These are phyloP conservation scores for Nannochloropsis salina DNA, from an alignment of 108 stramenopile species.

Conservation along the genomic window DNA sequence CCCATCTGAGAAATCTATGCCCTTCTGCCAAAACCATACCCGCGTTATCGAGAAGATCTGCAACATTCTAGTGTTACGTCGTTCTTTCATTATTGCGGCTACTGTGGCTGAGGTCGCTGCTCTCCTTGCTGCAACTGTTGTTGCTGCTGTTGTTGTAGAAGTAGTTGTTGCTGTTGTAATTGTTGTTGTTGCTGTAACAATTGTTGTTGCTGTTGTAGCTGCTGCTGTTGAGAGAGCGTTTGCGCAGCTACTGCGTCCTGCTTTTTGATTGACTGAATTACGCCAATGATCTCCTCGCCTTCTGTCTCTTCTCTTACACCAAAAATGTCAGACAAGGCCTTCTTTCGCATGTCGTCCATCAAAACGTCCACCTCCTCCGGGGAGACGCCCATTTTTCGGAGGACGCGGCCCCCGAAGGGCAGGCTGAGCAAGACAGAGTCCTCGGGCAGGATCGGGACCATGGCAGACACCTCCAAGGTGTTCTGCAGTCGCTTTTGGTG, in stretches of 20 bases:
- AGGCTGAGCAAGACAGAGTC: constrained; percentile 83
- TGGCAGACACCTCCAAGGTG: constrained; percentile 79
- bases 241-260: neutral
- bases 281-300: constrained; percentile 17
- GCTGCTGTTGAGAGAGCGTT: neutral
- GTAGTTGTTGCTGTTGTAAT: neutral
- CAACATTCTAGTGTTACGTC: no score
- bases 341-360: constrained; percentile 52
- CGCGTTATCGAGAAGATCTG: no score
- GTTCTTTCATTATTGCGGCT: no score
- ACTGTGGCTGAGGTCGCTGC: no score
- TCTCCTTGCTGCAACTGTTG: neutral
- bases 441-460: constrained; percentile 90
- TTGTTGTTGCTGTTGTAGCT: neutral
- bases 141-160: neutral
- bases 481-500: constrained; percentile 77
- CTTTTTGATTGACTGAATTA: constrained; percentile 5
- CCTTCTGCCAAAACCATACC: no score
- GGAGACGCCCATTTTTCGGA: constrained; percentile 49
- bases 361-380: constrained; percentile 51
- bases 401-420: constrained; percentile 87
- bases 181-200: constrained; percentile 17
- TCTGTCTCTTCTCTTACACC: constrained; percentile 4
- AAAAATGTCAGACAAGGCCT: constrained; percentile 27
- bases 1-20: no score